phyloP scores from a whole-genome alignment of 129 eudicot species.

The Ambrosia trifida region DNA sequence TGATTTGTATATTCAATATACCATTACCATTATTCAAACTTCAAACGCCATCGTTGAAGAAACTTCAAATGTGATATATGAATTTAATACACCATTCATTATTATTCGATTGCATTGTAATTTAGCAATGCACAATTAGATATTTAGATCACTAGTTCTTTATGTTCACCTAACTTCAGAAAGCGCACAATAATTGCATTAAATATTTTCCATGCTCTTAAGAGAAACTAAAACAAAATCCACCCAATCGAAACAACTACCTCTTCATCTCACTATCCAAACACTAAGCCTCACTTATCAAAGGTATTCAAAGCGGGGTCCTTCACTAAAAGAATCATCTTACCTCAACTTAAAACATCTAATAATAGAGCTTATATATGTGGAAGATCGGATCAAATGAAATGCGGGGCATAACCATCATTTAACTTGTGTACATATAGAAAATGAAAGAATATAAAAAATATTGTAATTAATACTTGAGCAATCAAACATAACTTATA shows the following conservation, averaged over 20 bases:
- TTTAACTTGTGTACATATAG: not conserved
- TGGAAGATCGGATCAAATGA: too few relatives aligned
- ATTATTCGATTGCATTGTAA: not conserved
- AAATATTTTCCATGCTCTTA: not conserved
- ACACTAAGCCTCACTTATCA: not conserved
- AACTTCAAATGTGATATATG: not conserved
- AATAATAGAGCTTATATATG: not conserved
- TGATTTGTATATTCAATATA: not conserved
- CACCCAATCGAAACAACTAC: not conserved
- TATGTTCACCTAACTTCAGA: not conserved
- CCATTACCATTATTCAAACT: too few relatives aligned
- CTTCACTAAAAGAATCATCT: not conserved
- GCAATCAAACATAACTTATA: conserved; percentile 21
- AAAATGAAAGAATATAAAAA: not conserved
- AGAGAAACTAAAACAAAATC: not conserved
- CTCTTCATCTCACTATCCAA: not conserved
- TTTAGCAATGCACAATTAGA: not conserved
- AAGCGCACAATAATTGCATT: not conserved
- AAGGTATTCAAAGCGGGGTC: not conserved
- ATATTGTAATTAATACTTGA: not conserved
- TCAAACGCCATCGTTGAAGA: too few relatives aligned
- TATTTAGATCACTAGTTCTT: too few relatives aligned
- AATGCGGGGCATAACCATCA: too few relatives aligned
- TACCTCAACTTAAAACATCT: not conserved
- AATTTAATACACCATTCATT: conserved; percentile 1